These are phyloP conservation scores for Vicia villosa DNA, from an alignment of 306 rosid species.

Conservation along the genomic window DNA sequence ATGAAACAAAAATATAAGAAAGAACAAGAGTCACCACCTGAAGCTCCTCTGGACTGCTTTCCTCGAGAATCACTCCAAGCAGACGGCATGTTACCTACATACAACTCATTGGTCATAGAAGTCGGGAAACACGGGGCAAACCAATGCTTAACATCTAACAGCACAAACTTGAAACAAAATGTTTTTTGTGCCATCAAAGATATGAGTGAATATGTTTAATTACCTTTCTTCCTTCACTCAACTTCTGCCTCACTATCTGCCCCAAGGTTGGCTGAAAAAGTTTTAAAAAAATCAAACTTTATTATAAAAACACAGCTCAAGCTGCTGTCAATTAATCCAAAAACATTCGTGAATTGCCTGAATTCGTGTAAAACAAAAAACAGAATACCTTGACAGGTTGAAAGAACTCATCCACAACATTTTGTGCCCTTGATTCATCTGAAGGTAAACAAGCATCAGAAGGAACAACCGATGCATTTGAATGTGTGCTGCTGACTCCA, in stretches of 20 bases:
- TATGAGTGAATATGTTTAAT: slow-evolving; percentile 26
- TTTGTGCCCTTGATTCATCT: slow-evolving; percentile 71
- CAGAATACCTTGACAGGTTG: slow-evolving; percentile 70
- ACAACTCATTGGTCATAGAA: slow-evolving; percentile 24
- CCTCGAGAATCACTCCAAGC: slow-evolving; percentile 86
- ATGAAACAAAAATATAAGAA: slow-evolving; percentile 21
- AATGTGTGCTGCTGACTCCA: slow-evolving; percentile 45
- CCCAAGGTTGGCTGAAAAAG: slow-evolving; percentile 82
- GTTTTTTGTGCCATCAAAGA: slow-evolving; percentile 14
- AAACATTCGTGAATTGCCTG: slow-evolving; percentile 3
- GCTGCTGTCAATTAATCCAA: background rate
- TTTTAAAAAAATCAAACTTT: slow-evolving; percentile 26
- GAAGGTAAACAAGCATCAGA: slow-evolving; percentile 49
- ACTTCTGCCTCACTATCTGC: slow-evolving; percentile 88
- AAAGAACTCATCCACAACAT: slow-evolving; percentile 71
- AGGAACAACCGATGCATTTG: slow-evolving; percentile 45
- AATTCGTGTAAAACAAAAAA: background rate
- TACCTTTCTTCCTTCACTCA: slow-evolving; percentile 98
- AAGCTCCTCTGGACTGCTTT: slow-evolving; percentile 86
- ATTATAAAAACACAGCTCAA: slow-evolving; percentile 24
- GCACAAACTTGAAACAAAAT: slow-evolving; percentile 16
- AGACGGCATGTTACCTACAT: slow-evolving; percentile 84
- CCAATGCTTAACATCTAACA: slow-evolving; percentile 21
- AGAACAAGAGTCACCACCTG: slow-evolving; percentile 62
- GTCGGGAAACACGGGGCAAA: background rate